Percentiles rank a stretch among this genome's conserved stretches.
Evolutionary conservation across 1,284 basidiomycete genomes (phyloP).

Genomic region (Apiotrichum porosum): DNA sequence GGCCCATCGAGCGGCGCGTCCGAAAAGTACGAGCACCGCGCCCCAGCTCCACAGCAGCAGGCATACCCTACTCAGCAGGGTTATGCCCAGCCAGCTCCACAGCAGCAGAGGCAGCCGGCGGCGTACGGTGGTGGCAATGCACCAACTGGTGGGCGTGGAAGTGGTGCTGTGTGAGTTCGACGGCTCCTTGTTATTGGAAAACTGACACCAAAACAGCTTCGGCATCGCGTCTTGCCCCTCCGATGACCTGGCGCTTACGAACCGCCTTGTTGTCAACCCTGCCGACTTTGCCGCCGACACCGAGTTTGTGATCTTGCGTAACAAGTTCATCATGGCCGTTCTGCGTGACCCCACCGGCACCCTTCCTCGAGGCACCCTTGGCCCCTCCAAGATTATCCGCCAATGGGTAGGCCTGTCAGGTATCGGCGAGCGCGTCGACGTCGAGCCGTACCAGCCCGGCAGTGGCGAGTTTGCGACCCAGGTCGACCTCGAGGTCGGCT

Average conservation of each 20-base stretch:
- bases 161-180: no score
- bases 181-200: no score
- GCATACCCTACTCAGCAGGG: background rate
- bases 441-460: slow-evolving; percentile 61
- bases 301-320: slow-evolving; percentile 70
- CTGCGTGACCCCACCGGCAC: slow-evolving; percentile 69
- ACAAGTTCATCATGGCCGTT: slow-evolving; percentile 63
- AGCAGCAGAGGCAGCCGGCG: slow-evolving; percentile 3
- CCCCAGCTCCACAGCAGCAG: background rate
- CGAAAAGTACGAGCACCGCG: slow-evolving; percentile 17
- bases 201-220: no score
- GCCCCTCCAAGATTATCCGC: slow-evolving; percentile 53
- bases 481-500: slow-evolving; percentile 73
- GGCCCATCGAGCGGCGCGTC: background rate
- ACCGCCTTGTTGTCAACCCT: slow-evolving; percentile 72
- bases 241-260: slow-evolving; percentile 65
- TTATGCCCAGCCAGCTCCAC: slow-evolving; percentile 5
- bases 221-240: slow-evolving; percentile 49
- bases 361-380: slow-evolving; percentile 60
- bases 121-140: no score
- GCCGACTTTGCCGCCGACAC: slow-evolving; percentile 62
- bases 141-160: no score
- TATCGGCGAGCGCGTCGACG: slow-evolving; percentile 66
- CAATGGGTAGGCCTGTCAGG: slow-evolving; percentile 82
- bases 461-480: slow-evolving; percentile 67